These are phyloP conservation scores for Neonectria neomacrospora DNA, from an alignment of 2,329 filamentous ascomycete species.

Conservation along the genomic window DNA sequence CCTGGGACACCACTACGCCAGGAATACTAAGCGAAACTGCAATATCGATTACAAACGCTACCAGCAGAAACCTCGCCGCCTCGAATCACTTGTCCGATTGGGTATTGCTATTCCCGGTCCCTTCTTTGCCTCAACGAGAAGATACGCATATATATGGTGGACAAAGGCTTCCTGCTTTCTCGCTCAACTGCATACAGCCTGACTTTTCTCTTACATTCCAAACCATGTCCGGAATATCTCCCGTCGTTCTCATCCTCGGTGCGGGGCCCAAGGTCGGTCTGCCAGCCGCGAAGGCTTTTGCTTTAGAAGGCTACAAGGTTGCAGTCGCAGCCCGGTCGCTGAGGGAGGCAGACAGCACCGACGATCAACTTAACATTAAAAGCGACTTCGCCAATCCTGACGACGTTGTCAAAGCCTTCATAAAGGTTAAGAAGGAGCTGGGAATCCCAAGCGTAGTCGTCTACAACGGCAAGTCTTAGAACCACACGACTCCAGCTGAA, in stretches of 20 bases:
- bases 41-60: not conserved
- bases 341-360: slow-evolving; percentile 35
- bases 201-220: not conserved
- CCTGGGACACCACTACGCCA: not conserved
- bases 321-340: slow-evolving; percentile 40
- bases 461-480: slow-evolving; percentile 35
- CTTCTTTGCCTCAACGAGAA: not conserved
- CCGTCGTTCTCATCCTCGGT: slow-evolving; percentile 41
- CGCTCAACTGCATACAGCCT: not conserved
- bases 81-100: not conserved
- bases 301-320: slow-evolving; percentile 41
- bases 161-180: not conserved
- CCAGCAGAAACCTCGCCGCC: not conserved
- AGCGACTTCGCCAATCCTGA: slow-evolving; percentile 51
- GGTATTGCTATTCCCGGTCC: not conserved
- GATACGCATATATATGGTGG: not conserved
- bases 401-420: slow-evolving; percentile 29
- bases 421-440: slow-evolving; percentile 28
- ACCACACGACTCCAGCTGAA: not conserved
- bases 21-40: not conserved
- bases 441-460: slow-evolving; percentile 40
- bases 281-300: slow-evolving; percentile 37
- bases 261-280: slow-evolving; percentile 42
- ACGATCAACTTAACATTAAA: slow-evolving; percentile 47
- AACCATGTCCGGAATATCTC: slow-evolving; percentile 23